Percentiles rank a stretch among this genome's conserved stretches.
Conservation (phyloP, 805 yeast genomes). For the Isabelozyma rhagii region DNA sequence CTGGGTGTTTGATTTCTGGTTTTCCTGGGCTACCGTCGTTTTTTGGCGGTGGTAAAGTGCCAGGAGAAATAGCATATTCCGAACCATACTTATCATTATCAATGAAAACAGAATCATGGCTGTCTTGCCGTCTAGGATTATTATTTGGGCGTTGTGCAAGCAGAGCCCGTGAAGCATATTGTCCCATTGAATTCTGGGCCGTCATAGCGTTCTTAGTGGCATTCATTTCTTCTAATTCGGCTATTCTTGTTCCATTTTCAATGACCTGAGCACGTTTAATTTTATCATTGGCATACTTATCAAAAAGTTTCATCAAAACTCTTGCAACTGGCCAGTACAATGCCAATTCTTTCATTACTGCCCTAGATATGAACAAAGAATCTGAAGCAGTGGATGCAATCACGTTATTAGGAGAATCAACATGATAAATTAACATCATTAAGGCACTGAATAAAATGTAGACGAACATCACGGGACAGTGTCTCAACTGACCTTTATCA, state of each 20-base stretch:
- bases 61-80: slow-evolving; percentile 2
- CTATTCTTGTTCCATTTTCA: slow-evolving; percentile 35
- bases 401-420: slow-evolving; percentile 40
- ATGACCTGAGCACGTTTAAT: slow-evolving; percentile 39
- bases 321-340: slow-evolving; percentile 39
- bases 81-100: not conserved
- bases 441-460: slow-evolving; percentile 62
- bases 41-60: not conserved
- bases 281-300: slow-evolving; percentile 41
- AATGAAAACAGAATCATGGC: not conserved
- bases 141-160: not conserved
- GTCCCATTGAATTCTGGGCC: slow-evolving; percentile 11
- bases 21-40: not conserved
- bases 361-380: slow-evolving; percentile 34
- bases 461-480: slow-evolving; percentile 57
- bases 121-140: slow-evolving; percentile 10
- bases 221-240: slow-evolving; percentile 33
- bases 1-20: not conserved
- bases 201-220: slow-evolving; percentile 22
- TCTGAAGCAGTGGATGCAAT: slow-evolving; percentile 43
- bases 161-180: not conserved
- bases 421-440: slow-evolving; percentile 70
- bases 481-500: slow-evolving; percentile 46
- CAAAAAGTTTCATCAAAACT: slow-evolving; percentile 34
- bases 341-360: slow-evolving; percentile 35